Evolutionary conservation across 495 filamentous ascomycete species (phyloP).

Genomic region (Darksidea phi): DNA sequence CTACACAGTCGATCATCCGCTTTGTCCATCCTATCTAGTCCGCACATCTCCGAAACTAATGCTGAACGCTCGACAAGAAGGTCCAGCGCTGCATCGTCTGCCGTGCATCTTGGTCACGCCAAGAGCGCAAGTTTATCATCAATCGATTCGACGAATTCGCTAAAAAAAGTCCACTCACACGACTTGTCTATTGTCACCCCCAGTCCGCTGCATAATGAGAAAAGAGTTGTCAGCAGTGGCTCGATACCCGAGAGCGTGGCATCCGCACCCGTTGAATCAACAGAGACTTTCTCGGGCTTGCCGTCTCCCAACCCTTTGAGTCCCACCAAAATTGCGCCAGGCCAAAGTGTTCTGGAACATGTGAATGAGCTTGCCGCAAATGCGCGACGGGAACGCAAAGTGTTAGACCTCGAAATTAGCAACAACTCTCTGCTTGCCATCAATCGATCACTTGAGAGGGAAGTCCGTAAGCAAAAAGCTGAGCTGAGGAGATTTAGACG

Average conservation of each 20-base stretch:
- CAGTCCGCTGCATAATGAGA: slow-evolving; percentile 27
- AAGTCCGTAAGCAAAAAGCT: slow-evolving; percentile 85
- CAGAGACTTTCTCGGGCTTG: slow-evolving; percentile 8
- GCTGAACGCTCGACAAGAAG: slow-evolving; percentile 21
- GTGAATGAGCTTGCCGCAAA: slow-evolving; percentile 71
- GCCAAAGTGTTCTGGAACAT: slow-evolving; percentile 46
- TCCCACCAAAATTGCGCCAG: slow-evolving; percentile 46
- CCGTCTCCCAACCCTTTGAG: slow-evolving; percentile 47
- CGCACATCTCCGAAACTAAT: slow-evolving; percentile 8
- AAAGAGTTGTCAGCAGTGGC: slow-evolving; percentile 23
- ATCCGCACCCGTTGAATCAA: slow-evolving; percentile 18
- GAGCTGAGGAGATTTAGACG: slow-evolving; percentile 83
- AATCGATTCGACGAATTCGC: slow-evolving; percentile 33
- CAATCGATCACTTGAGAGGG: slow-evolving; percentile 86
- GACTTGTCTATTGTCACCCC: slow-evolving; percentile 15
- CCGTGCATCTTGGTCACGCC: slow-evolving; percentile 23
- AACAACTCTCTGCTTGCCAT: slow-evolving; percentile 97
- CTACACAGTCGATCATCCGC: slow-evolving; percentile 19
- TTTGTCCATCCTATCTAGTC: slow-evolving; percentile 19
- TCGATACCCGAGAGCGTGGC: slow-evolving; percentile 27
- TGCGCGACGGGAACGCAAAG: slow-evolving; percentile 88
- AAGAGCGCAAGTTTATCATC: slow-evolving; percentile 39
- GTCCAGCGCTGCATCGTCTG: slow-evolving; percentile 28
- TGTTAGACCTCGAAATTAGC: slow-evolving; percentile 95
- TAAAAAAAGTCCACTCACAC: slow-evolving; percentile 17